Evolutionary conservation across 441 rosid species (phyloP), one percentile per base, ranked within the genome.

Genomic region (Brassica balearica): DNA sequence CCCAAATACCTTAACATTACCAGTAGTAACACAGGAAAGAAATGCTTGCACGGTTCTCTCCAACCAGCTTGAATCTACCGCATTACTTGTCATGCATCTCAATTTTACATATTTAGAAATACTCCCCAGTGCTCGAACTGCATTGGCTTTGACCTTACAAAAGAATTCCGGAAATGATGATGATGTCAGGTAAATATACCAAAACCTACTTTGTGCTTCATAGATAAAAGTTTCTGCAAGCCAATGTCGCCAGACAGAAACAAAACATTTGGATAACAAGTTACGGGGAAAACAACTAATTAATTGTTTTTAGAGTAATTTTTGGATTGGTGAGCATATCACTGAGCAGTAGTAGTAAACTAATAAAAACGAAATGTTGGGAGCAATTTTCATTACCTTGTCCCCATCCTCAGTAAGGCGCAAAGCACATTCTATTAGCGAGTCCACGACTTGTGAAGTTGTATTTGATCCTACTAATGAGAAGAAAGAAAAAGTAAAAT

Each of bases 41-140:
- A 95, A 89, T 55, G 99, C 92, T 79, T 92, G 94, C 82, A 93
- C 96, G 62, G 87, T 90, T 85, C 85, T 90, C 83, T 91, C 93
- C 82, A 90, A 79, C 88, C 87, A 83, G 78, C 73, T 74, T 73
- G 85, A 73, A 82, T 83, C 82, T 69, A 72, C 84, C 60, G 72
- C 66, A 61, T 65, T 82, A 79, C 83, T 67, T 67, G 82, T 79
- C 68, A 84, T 73, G 77, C 82, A 73, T 66, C 78, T 72, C 76
- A 74, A 82, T 61, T 79, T 82, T 69, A 86, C 83, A 88, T 87
- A 83, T 84, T 93, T 86, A 63, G 98, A 87, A 78, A 93, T 93
- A 86, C 87, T 93, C 59, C 99, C 99, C 65, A 95, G 96, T 83
- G 96, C 95, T 82, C 99, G 91, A 71, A 95, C 99, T 78, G 98